Base-by-base conservation (phyloP, 148 eudicot genomes). In the Fagopyrum tataricum region DNA sequence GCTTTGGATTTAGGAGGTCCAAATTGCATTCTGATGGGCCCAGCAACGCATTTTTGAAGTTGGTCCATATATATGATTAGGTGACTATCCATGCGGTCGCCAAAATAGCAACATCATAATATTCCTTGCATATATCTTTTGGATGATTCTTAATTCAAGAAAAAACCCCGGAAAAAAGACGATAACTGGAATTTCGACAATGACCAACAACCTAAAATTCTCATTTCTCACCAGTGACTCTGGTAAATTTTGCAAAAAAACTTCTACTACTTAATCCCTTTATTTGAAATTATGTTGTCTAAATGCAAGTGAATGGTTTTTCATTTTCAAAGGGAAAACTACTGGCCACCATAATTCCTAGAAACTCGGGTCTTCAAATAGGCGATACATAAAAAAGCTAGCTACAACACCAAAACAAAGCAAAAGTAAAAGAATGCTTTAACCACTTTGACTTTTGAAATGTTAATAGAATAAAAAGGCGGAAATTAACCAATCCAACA, bases 71-170 rank as follows among this genome's bases (percentile, higher is more conserved):
- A 23, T 59, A 59, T 59, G 66, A 59, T 59, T 59, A 59, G 66
- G 66, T 59, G 66, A 24, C 66, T 37, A 59, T 24, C 31, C 66
- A 59, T 59, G 66, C 66, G 66, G 66, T 59, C 66, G 66, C 66
- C 66, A 15, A 64, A 64, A 64, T 64, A 64, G 43, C 69, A 64
- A 64, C 69, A 64, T 64, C 69, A 64, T 64, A 18, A 64, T 59
- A 59, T 59, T 59, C 66, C 39, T 10, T 59, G 66, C 39, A 31
- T 59, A 59, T 59, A 59, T 59, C 66, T 59, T 59, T 59, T 59
- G 66, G 66, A 14, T 39, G 39, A 59, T 59, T 59, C 66, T 24
- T 59, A 59, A 59, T 59, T 59, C 66, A 23, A 31, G 39, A 59
- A 59, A 8, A 59, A 4, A 26, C 37, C 61, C 66, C 23, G 31